phyloP scores from a whole-genome alignment of 306 rosid species.

The Vigna angularis region DNA sequence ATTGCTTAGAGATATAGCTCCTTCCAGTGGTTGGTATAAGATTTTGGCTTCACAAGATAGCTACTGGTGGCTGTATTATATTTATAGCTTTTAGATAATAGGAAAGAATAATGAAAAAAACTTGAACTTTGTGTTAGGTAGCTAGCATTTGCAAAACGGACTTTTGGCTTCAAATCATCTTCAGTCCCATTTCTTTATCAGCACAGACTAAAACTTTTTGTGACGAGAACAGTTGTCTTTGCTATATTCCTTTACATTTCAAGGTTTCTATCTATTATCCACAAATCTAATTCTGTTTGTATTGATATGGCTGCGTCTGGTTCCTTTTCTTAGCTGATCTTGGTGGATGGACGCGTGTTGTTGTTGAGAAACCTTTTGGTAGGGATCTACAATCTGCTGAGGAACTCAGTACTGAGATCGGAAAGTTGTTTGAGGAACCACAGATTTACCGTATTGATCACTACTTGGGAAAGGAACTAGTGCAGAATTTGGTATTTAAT shows the following conservation, averaged over 20 bases:
- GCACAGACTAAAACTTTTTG: not conserved
- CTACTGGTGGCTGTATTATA: conserved; percentile 1
- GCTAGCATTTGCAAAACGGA: not conserved
- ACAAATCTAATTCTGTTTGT: conserved; percentile 19
- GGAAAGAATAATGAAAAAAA: conserved; percentile 17
- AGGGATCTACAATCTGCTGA: conserved; percentile 82
- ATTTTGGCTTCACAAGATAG: conserved; percentile 11
- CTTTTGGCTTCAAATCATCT: not conserved
- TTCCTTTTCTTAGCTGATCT: conserved; percentile 63
- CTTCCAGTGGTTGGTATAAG: conserved; percentile 11
- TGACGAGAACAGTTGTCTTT: not conserved
- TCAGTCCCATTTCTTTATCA: conserved; percentile 8
- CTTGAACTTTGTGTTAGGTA: not conserved
- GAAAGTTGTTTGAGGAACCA: conserved; percentile 76
- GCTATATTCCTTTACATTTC: conserved; percentile 15
- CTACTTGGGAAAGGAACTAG: conserved; percentile 90
- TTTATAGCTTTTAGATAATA: not conserved
- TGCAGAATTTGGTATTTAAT: conserved; percentile 80
- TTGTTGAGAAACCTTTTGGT: conserved; percentile 96
- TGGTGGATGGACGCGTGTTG: conserved; percentile 92
- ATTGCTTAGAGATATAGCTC: not conserved
- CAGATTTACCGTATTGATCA: conserved; percentile 91
- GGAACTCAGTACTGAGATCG: conserved; percentile 75
- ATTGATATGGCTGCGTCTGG: conserved; percentile 38
- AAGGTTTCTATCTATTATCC: conserved; percentile 27